A percentile compares a stretch with the other conserved stretches of the same genome.
These are phyloP conservation scores for Candida incommunis DNA, from an alignment of 805 yeast genomes.

Conservation along the genomic window DNA sequence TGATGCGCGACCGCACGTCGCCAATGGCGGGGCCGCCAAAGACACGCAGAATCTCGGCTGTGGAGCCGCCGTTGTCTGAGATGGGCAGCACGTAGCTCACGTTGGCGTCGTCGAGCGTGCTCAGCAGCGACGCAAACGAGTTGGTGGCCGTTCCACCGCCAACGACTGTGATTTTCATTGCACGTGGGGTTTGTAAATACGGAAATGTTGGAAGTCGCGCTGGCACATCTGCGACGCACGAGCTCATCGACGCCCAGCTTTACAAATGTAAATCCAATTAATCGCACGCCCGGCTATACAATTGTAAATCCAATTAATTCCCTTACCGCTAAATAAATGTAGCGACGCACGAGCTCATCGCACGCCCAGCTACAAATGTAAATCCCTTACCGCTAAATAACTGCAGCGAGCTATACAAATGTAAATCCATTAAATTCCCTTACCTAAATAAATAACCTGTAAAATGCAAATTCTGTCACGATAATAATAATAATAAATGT, in stretches of 20 bases:
- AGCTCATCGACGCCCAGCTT: no score
- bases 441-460: slow-evolving; percentile 1
- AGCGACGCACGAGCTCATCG: no score
- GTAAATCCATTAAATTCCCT: not conserved
- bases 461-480: no score
- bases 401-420: no score
- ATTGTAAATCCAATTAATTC: no score
- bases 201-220: no score
- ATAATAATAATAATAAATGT: not conserved
- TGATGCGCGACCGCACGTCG: slow-evolving; percentile 71
- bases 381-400: not conserved
- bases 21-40: slow-evolving; percentile 95
- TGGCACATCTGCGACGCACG: no score
- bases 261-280: no score
- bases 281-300: no score
- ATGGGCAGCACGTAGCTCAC: slow-evolving; percentile 66
- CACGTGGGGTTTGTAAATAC: no score
- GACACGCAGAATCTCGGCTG: slow-evolving; percentile 73
- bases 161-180: slow-evolving; percentile 17
- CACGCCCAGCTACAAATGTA: no score
- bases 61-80: slow-evolving; percentile 90
- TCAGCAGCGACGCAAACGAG: slow-evolving; percentile 48
- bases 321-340: no score
- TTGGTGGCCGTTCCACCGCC: slow-evolving; percentile 55
- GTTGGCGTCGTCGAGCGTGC: slow-evolving; percentile 19